Percentiles rank a stretch among this genome's conserved stretches.
phyloP scores from a whole-genome alignment of 129 eudicot species.

The Saposhnikovia divaricata region DNA sequence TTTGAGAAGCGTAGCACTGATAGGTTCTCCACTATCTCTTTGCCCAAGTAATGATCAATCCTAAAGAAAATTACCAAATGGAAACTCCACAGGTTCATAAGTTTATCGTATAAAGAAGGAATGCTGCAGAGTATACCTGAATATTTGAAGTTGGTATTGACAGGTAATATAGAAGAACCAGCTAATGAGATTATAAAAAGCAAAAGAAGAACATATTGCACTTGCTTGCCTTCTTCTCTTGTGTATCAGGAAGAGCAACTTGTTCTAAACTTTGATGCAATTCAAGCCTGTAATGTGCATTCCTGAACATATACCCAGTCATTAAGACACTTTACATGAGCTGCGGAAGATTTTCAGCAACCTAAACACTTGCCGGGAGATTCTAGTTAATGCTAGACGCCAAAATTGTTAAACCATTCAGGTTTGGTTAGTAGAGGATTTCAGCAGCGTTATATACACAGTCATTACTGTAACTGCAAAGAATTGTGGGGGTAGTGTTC shows the following conservation, averaged over 20 bases:
- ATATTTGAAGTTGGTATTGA: slow-evolving; percentile 20
- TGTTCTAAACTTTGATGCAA: slow-evolving; percentile 96
- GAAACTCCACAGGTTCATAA: slow-evolving; percentile 6
- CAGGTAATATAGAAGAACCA: slow-evolving; percentile 1
- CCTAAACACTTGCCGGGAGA: slow-evolving; percentile 36
- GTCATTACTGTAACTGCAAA: slow-evolving; percentile 90
- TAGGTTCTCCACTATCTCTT: slow-evolving; percentile 84
- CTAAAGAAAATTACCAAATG: slow-evolving; percentile 24
- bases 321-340: slow-evolving; percentile 97
- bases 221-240: slow-evolving; percentile 57
- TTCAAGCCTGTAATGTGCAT: slow-evolving; percentile 86
- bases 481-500: slow-evolving; percentile 92
- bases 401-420: background rate
- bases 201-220: background rate
- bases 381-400: background rate
- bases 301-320: slow-evolving; percentile 98
- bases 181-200: background rate
- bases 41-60: slow-evolving; percentile 93
- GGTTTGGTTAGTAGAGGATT: background rate
- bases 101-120: background rate
- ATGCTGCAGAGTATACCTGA: slow-evolving; percentile 38
- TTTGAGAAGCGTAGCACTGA: slow-evolving; percentile 93
- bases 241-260: slow-evolving; percentile 89
- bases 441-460: slow-evolving; percentile 29
- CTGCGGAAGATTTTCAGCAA: slow-evolving; percentile 98